Conservation (phyloP, 2,329 filamentous ascomycete genomes). For the Sarocladium oryzae region DNA sequence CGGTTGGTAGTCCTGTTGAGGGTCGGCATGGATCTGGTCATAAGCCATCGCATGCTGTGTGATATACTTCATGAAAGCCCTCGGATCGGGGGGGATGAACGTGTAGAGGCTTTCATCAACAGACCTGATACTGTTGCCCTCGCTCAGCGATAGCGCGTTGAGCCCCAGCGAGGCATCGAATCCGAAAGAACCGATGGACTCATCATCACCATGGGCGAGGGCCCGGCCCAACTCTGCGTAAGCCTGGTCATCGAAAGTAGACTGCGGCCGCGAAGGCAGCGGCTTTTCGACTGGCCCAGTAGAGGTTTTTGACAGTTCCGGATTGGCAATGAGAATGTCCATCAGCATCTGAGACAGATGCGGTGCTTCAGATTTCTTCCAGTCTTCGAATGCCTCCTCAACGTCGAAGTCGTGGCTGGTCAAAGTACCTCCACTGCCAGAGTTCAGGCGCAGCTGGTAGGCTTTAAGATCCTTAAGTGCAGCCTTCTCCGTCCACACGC, state of each 20-base stretch:
- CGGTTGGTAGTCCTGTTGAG: conserved; percentile 41
- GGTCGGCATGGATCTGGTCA: conserved; percentile 51
- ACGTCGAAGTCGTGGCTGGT: conserved; percentile 82
- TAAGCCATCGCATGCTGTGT: conserved; percentile 68
- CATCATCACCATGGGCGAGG: conserved; percentile 40
- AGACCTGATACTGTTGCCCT: conserved; percentile 42
- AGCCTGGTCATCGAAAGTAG: conserved; percentile 42
- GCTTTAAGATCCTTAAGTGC: conserved; percentile 87
- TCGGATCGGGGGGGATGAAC: conserved; percentile 81
- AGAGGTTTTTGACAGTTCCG: conserved; percentile 74
- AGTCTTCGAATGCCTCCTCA: conserved; percentile 80
- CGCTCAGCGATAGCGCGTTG: conserved; percentile 56
- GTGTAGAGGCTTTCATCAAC: conserved; percentile 68
- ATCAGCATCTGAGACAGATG: conserved; percentile 92
- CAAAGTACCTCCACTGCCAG: conserved; percentile 71
- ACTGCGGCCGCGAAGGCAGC: conserved; percentile 45
- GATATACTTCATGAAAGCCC: conserved; percentile 77
- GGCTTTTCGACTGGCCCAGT: conserved; percentile 51
- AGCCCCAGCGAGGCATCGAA: conserved; percentile 65
- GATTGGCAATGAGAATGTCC: conserved; percentile 79
- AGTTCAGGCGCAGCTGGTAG: conserved; percentile 83
- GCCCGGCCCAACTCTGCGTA: conserved; percentile 48
- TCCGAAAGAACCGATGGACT: conserved; percentile 24
- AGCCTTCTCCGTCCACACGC: conserved; percentile 83
- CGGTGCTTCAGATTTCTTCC: conserved; percentile 84